phyloP scores from a whole-genome alignment of 192 early-diverging fungal species.

The Endogone sp. region DNA sequence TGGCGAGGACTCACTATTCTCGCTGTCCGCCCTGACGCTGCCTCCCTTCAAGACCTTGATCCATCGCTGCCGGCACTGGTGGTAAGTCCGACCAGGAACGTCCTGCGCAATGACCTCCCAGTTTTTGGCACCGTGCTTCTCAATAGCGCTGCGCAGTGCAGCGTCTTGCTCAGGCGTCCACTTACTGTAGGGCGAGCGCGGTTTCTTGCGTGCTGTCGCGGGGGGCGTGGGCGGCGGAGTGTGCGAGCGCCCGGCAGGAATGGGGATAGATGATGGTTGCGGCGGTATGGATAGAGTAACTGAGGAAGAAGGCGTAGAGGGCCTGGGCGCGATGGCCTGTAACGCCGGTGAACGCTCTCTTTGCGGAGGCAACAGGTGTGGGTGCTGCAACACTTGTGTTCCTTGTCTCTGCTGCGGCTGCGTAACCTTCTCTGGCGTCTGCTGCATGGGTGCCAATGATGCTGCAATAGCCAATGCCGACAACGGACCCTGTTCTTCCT shows the following conservation, averaged over 20 bases:
- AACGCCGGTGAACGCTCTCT: not conserved
- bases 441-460: not conserved
- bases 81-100: slow-evolving; percentile 33
- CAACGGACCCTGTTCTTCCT: not conserved
- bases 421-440: not conserved
- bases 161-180: slow-evolving; percentile 38
- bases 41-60: slow-evolving; percentile 5
- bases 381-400: not conserved
- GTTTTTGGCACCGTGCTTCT: slow-evolving; percentile 26
- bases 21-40: not conserved
- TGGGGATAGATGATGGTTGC: not conserved
- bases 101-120: slow-evolving; percentile 36
- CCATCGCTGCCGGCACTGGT: slow-evolving; percentile 47
- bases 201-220: slow-evolving; percentile 4
- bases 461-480: not conserved
- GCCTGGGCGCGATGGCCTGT: not conserved
- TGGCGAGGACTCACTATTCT: not conserved
- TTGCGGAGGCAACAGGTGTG: not conserved
- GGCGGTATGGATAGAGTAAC: not conserved
- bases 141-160: slow-evolving; percentile 22
- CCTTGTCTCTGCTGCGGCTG: not conserved
- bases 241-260: not conserved
- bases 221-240: not conserved
- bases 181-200: slow-evolving; percentile 19
- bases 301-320: not conserved